Base-by-base conservation (phyloP, 495 filamentous ascomycete species). In the Niebla homalea region DNA sequence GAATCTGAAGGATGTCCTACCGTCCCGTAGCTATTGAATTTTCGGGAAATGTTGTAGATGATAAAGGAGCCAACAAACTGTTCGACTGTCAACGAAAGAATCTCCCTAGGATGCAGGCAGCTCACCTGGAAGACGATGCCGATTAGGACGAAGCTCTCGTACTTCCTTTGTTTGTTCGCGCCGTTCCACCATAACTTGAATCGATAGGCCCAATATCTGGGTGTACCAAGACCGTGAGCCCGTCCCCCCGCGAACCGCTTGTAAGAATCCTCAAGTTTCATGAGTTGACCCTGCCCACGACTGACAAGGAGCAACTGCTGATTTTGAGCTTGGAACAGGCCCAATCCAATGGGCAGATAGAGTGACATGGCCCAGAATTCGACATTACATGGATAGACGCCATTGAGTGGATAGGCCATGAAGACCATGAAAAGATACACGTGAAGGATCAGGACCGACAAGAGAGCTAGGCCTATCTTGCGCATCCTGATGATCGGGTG, bases 361-460 rank as follows among this genome's bases (percentile, higher is more conserved):
- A 78, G 72, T 45, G 79, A 74, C 84, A 88, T 88, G 59, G 85
- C 70, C 81, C 83, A 88, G 63, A 73, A 88, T 58, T 84, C 73
- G 16, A 64, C 58, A 25, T 66, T 65, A 42, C 78, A 80, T 0
- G 78, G 76, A 48, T 80, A 73, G 6, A 72, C 55, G 2, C 77
- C 64, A 12, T 84, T 84, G 20, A 78, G 53, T 23, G 77, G 71
- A 55, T 77, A 79, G 11, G 73, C 78, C 26, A 82, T 67, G 54
- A 85, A 71, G 39, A 78, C 71, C 12, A 74, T 62, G 37, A 72
- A 55, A 58, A 75, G 72, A 67, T 86, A 88, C 22, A 83, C 54
- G 56, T 87, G 84, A 23, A 85, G 71, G 29, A 81, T 66, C 14
- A 69, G 54, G 39, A 84, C 67, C 22, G 79, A 75, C 14, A 73